Evolutionary conservation across 805 yeast genomes (phyloP), one percentile per base, ranked within the genome.

Genomic region (Sugiyamaella smithiae): DNA sequence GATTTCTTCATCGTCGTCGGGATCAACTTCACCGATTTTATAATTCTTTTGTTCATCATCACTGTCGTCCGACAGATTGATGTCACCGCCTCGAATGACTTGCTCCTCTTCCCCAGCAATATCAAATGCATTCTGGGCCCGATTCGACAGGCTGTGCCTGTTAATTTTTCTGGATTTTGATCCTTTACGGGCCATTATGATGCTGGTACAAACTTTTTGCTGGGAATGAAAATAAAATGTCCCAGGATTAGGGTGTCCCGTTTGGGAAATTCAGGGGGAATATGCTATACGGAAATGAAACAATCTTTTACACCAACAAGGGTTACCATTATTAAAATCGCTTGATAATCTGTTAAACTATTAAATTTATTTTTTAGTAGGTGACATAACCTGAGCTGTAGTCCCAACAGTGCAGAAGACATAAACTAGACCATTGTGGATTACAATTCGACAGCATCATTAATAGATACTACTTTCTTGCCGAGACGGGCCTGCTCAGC

Each of bases 91-190:
- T 36, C 64, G 52, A n/a, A 52, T 52, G 11, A 61, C 59, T 17
- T 50, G 65, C 35, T 63, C 60, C 46, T 71, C 75, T 42, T 67
- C 71, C 32, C 68, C 69, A 5, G 81, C 81, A 12, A 76, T 64
- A 52, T 76, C 78, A 48, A 76, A 72, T 5, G 82, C 82, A 61
- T 77, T 76, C 53, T 71, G 67, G 7, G 72, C 78, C 52, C 78
- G 67, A 38, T 61, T 63, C 8, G 43, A 23, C 43, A 45, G 9
- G 25, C 33, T 11, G n/a, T 32, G 40, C 20, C 48, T 19, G 38
- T 45, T 45, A 6, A 14, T 20, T 19, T 33, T 40, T 20, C 41
- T 36, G 5, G 46, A 20, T 25, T 43, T 43, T 29, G 9, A 43
- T 22, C 40, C 38, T 43, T 43, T 43, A 14, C 35, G 33, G 17